phyloP scores from a whole-genome alignment of 768 basidiomycete genomes.

The Trametes villosa region DNA sequence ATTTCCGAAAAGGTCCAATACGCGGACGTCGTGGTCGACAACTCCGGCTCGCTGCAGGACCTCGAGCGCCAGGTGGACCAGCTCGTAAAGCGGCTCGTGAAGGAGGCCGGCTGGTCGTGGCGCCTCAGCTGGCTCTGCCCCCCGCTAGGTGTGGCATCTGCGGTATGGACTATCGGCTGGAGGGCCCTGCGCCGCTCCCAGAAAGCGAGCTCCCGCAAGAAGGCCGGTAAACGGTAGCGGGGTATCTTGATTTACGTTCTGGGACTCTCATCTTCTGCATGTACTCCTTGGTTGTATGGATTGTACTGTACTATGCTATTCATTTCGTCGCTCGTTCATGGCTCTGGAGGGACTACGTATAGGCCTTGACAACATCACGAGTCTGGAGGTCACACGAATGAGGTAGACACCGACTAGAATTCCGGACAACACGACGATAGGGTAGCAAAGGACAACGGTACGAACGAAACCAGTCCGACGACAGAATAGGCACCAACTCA shows the following conservation, averaged over 20 bases:
- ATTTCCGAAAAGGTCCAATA: constrained; percentile 80
- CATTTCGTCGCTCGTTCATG: too few species aligned
- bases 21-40: constrained; percentile 87
- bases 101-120: constrained; percentile 61
- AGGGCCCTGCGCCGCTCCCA: constrained; percentile 31
- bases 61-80: constrained; percentile 59
- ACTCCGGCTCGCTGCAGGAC: constrained; percentile 76
- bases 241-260: neutral
- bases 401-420: neutral
- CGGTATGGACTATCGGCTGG: constrained; percentile 44
- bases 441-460: constrained; percentile 6
- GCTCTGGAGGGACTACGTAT: too few species aligned
- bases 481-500: neutral
- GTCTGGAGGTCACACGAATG: neutral
- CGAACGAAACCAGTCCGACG: constrained; percentile 6
- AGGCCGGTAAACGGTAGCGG: neutral
- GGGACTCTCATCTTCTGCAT: neutral
- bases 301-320: constrained; percentile 8
- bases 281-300: neutral
- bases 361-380: too few species aligned
- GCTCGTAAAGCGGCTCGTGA: constrained; percentile 45
- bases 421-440: constrained; percentile 12
- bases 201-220: constrained; percentile 15
- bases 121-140: constrained; percentile 65
- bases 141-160: constrained; percentile 55